Percentiles rank a stretch among this genome's conserved stretches.
Conservation (phyloP, 2,329 filamentous ascomycete genomes). For the Talaromyces funiculosus region DNA sequence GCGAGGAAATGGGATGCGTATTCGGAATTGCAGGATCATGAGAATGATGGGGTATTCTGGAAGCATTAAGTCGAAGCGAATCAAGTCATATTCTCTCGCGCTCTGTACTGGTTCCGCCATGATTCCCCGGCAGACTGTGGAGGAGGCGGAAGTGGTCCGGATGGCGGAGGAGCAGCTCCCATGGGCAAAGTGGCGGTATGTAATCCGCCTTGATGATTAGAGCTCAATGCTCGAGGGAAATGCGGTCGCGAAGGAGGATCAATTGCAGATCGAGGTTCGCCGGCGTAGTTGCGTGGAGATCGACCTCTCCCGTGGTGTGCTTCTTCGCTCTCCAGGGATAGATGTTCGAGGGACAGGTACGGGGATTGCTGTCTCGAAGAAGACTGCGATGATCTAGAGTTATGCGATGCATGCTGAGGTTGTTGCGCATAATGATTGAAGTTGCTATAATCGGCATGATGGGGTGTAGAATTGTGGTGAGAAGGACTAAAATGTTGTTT, state of each 20-base stretch:
- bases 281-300: constrained; percentile 24
- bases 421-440: background rate
- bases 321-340: constrained; percentile 39
- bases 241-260: constrained; percentile 34
- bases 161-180: constrained; percentile 52
- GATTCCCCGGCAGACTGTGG: constrained; percentile 35
- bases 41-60: background rate
- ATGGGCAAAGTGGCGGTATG: constrained; percentile 59
- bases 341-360: constrained; percentile 39
- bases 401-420: constrained; percentile 17
- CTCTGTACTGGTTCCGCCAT: constrained; percentile 14
- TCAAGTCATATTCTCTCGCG: constrained; percentile 14
- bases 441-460: constrained; percentile 2
- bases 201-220: constrained; percentile 30
- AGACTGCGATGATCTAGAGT: constrained; percentile 2
- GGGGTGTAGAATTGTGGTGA: background rate
- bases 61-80: background rate
- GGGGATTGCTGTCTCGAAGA: constrained; percentile 22
- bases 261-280: constrained; percentile 34
- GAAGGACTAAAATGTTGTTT: constrained; percentile 17
- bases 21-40: background rate
- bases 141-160: constrained; percentile 54
- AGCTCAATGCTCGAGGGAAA: constrained; percentile 38
- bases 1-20: background rate
- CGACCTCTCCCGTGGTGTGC: constrained; percentile 26